A percentile compares a stretch with the other conserved stretches of the same genome.
These are phyloP conservation scores for Gossypium raimondii DNA, from an alignment of 345 rosid genomes.

Conservation along the genomic window DNA sequence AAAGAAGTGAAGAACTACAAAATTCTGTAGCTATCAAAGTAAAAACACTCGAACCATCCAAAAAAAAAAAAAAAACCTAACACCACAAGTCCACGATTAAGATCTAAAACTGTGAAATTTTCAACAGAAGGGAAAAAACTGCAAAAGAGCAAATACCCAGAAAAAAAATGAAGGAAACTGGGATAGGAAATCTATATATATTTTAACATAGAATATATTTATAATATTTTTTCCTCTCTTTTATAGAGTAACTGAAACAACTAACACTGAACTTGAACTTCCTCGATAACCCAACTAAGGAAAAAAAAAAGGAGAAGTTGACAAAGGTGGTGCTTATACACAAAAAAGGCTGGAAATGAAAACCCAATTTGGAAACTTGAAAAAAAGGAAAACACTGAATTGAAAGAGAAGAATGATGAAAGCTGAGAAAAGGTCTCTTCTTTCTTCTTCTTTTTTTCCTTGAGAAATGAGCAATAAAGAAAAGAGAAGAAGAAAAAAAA, in stretches of 20 bases:
- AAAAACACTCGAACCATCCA: background rate
- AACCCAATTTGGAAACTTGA: slow-evolving; percentile 4
- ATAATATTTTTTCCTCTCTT: background rate
- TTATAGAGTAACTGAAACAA: slow-evolving; percentile 6
- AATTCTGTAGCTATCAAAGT: slow-evolving; percentile 2
- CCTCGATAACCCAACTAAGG: slow-evolving; percentile 16
- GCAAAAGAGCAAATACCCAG: slow-evolving; percentile 16
- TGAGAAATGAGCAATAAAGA: slow-evolving; percentile 22
- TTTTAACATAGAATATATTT: background rate
- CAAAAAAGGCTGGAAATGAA: slow-evolving; percentile 13
- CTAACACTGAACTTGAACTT: slow-evolving; percentile 12
- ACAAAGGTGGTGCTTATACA: background rate
- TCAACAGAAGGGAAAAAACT: background rate
- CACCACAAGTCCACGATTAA: slow-evolving; percentile 11
- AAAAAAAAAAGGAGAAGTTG: slow-evolving; percentile 13
- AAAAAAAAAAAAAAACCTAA: slow-evolving; percentile 18
- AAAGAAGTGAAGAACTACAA: slow-evolving; percentile 10
- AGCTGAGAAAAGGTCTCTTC: slow-evolving; percentile 26
- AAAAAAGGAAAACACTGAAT: background rate
- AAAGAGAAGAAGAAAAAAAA: slow-evolving; percentile 3
- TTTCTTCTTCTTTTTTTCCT: slow-evolving; percentile 17
- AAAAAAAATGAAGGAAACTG: slow-evolving; percentile 15
- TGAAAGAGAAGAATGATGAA: slow-evolving; percentile 3
- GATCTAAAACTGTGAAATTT: slow-evolving; percentile 30
- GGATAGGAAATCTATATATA: background rate